A percentile compares a stretch with the other conserved stretches of the same genome.
Evolutionary conservation across 306 rosid genomes (phyloP).

Genomic region (Hylodesmum podocarpum): DNA sequence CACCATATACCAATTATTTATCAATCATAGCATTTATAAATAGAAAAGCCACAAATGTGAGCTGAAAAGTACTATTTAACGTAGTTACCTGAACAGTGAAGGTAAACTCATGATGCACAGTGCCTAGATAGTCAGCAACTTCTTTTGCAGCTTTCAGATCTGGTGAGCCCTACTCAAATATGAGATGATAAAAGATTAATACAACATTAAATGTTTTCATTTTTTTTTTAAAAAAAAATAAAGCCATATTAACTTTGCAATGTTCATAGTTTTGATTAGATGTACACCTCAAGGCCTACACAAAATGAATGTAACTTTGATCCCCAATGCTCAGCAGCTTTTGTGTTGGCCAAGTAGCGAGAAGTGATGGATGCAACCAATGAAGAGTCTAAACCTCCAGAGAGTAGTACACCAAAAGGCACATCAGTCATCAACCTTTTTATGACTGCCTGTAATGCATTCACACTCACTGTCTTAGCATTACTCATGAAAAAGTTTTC

Average conservation of each 20-base stretch:
- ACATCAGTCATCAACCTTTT: slow-evolving; percentile 98
- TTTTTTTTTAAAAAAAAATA: no score
- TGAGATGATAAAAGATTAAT: background rate
- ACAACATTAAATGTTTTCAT: background rate
- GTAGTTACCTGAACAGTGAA: slow-evolving; percentile 78
- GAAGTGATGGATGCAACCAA: slow-evolving; percentile 94
- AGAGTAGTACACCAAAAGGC: slow-evolving; percentile 92
- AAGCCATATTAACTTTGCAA: background rate
- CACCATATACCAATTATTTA: background rate
- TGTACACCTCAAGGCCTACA: slow-evolving; percentile 79
- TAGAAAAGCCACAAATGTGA: background rate
- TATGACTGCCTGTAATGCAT: slow-evolving; percentile 79
- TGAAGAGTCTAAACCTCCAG: slow-evolving; percentile 93
- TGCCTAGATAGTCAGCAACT: slow-evolving; percentile 90
- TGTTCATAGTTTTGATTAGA: background rate
- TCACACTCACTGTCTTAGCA: slow-evolving; percentile 17
- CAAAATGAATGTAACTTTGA: slow-evolving; percentile 91
- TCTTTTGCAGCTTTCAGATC: slow-evolving; percentile 95
- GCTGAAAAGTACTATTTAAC: background rate
- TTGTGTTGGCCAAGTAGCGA: slow-evolving; percentile 77
- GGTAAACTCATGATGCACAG: slow-evolving; percentile 85
- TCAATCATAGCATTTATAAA: background rate
- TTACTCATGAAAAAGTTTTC: background rate
- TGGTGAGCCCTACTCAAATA: slow-evolving; percentile 79
- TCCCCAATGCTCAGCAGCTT: slow-evolving; percentile 94